Evolutionary conservation across 139 green algal genomes (phyloP), one percentile per base, ranked within the genome.

Genomic region (Asterochloris sp.): DNA sequence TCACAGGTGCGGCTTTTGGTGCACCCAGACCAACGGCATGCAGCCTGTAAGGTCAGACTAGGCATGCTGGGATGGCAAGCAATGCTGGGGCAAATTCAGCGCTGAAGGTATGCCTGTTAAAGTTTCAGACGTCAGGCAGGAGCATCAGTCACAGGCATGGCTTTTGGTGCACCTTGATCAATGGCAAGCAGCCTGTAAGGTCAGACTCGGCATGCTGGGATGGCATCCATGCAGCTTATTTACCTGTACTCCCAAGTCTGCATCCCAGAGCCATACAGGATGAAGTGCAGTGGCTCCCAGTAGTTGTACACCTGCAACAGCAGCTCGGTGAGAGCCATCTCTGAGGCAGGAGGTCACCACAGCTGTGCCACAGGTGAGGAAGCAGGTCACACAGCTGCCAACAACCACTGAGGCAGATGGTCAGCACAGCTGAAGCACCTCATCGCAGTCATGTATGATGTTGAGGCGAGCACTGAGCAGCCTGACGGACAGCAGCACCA

Each of bases 401-500:
- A 1, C 1, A 66, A 47, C 38, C 14, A 10, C 76, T 54, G 38
- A 54, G 38, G 38, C 38, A 54, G 38, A 6, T 54, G 38, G 6
- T 54, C 38, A 54, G 38, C 38, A 54, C 38, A 54, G 38, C 38
- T 54, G 38, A 54, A 54, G 38, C 38, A 54, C 90, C 84, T 98
- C 95, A 74, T 98, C 95, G 86, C 95, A 98, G 83, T 98, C 95
- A 62, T 97, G 94, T 26, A 98, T 86, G 47, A 97, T 92, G 86
- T 97, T 98, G 69, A 87, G 82, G 0, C 12, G n/a, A 0, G 91
- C 89, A 76, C 83, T 87, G 47, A 85, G 12, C 38, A 89, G 29
- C 11, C 90, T 79, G 13, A 81, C 82, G 12, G n/a, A 24, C 15
- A 90, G 61, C 69, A 94, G 83, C 23, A 89, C 29, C 62, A 73